phyloP scores from a whole-genome alignment of 495 filamentous ascomycete species.

The Sordaria brevicollis region DNA sequence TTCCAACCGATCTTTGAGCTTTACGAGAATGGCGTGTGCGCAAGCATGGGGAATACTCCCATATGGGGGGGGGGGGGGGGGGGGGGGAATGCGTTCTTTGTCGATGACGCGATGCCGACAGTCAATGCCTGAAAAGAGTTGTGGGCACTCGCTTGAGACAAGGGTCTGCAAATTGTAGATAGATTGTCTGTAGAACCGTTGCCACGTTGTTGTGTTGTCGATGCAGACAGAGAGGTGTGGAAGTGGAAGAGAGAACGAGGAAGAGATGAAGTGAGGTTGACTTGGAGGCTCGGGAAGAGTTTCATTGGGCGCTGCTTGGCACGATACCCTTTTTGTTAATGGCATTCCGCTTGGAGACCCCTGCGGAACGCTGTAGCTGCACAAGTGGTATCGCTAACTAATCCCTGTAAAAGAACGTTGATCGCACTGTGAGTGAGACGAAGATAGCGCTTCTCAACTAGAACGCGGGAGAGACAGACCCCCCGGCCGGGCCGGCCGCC shows the following conservation, averaged over 20 bases:
- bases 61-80: too few relatives aligned
- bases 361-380: background rate
- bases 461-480: background rate
- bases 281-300: background rate
- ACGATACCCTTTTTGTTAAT: background rate
- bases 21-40: background rate
- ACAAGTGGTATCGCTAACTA: background rate
- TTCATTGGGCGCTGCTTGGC: background rate
- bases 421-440: background rate
- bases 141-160: background rate
- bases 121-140: background rate
- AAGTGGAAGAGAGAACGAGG: background rate
- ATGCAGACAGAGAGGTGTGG: background rate
- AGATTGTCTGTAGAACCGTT: background rate
- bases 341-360: background rate
- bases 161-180: background rate
- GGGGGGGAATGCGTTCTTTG: background rate
- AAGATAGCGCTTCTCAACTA: background rate
- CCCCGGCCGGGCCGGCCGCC: background rate
- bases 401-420: background rate
- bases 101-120: background rate
- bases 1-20: background rate
- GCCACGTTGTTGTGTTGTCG: background rate
- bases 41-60: background rate
- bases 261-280: background rate